Base-by-base conservation (phyloP, 1,139 yeast genomes). In the Pneumocystis oryctolagi region DNA sequence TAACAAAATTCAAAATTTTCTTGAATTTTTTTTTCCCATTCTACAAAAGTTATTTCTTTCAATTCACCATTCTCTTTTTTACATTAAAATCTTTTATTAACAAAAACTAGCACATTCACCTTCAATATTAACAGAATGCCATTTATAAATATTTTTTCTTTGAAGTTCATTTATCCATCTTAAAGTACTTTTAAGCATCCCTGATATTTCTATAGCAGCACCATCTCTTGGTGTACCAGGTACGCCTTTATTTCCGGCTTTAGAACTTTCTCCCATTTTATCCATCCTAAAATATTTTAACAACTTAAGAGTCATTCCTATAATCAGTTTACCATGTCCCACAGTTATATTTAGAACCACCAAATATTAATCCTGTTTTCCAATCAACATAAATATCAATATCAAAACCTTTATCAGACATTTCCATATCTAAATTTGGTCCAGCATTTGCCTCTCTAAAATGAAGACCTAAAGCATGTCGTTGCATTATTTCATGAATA, bases 191-290 rank as follows among this genome's bases (percentile, higher is more conserved):
- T 90, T 90, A 70, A 92, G 76, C 67, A 92, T 77, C 0, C 97
- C 98, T 70, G 83, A 89, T 65, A 92, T 85, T 74, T 92, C 98
- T 64, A 92, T 79, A 1, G 96, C 97, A 1, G 97, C 96, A 58
- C 98, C 98, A 74, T 90, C 96, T 72, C 98, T 81, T 47, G 98
- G 97, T 0, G 98, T 92, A 1, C 97, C 98, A 0, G 98, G 98
- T 56, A 82, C 78, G 18, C 98, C 98, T 70, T 84, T 86, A 65
- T 84, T 85, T 0, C 87, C 86, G 0, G 98, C 97, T 65, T 75
- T 77, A 62, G 75, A 82, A 71, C 96, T 87, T 75, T 92, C 98
- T 28, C 98, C 98, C 97, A 92, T 92, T 76, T 92, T 92, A 75
- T 92, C 98, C 97, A 90, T 92, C 55, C 55, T 47, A 25, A 20